A percentile compares a stretch with the other conserved stretches of the same genome.
Evolutionary conservation across 164 flowering plant species (phyloP).

Genomic region (Nymphaea thermarum): DNA sequence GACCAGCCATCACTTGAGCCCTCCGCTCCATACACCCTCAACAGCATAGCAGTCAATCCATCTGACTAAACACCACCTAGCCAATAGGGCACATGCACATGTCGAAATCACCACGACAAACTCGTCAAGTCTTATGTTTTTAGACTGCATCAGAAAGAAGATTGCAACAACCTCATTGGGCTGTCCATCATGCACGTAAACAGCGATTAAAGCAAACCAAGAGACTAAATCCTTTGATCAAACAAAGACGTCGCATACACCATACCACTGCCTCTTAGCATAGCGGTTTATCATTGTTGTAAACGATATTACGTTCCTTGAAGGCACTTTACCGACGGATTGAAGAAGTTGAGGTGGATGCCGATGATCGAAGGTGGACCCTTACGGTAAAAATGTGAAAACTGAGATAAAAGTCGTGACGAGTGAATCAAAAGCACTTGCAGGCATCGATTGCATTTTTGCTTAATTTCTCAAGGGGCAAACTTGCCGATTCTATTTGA

Average conservation of each 20-base stretch:
- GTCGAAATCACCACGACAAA: conserved; percentile 8
- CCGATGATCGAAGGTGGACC: too few species aligned
- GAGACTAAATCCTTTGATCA: conserved; percentile 9
- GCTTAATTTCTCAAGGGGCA: too few species aligned
- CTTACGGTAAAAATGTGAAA: too few species aligned
- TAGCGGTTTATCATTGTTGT: conserved; percentile 12
- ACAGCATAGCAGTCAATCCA: conserved; percentile 6
- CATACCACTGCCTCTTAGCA: conserved; percentile 11
- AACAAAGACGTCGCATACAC: conserved; percentile 10
- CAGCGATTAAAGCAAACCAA: conserved; percentile 12
- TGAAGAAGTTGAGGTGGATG: too few species aligned
- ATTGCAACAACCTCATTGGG: conserved; percentile 9
- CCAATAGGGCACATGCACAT: conserved; percentile 11
- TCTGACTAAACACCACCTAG: conserved; percentile 6
- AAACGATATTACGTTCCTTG: conserved; percentile 4
- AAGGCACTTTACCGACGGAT: conserved; percentile 8
- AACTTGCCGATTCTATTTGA: too few species aligned
- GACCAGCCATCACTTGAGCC: conserved; percentile 6
- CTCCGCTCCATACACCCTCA: background rate
- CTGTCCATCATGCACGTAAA: conserved; percentile 12
- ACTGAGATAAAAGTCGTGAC: too few species aligned
- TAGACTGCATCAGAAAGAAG: conserved; percentile 5
- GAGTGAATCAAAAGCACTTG: too few species aligned
- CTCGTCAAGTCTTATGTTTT: conserved; percentile 6
- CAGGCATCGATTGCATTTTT: too few species aligned